Base-by-base conservation (phyloP, 768 basidiomycete species). In the Botryobasidium botryosum region DNA sequence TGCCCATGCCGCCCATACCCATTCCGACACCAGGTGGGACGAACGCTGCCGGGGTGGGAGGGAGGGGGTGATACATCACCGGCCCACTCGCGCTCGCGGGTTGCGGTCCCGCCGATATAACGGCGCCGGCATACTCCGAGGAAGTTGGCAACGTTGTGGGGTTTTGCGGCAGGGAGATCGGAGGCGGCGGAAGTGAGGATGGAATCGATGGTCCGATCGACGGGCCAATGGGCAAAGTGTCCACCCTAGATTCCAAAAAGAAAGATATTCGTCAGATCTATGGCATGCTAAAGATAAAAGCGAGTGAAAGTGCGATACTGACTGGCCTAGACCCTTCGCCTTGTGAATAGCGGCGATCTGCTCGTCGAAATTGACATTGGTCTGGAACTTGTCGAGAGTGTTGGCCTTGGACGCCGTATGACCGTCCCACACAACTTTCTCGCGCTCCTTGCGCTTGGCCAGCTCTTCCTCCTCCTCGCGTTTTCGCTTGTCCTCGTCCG, bases 381-480 rank as follows among this genome's bases (percentile, higher is more conserved):
- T 78, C 40, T 90, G 90, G 67, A 80, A 99, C 57, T 87, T 87
- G 70, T 90, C 84, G 56, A 90, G 68, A 1, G 88, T 94, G 52
- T 75, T 77, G 40, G 80, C 80, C 64, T 91, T 96, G 35, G 87
- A 83, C 35, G 87, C 83, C 2, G 91, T 91, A 61, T 97, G 91
- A 54, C 94, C 94, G 62, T 97, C 94, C 94, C 94, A 99, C 40
- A 96, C 85, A 52, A 86, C 83, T 59, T 84, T 90, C 63, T 97
- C 94, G 59, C 78, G 75, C 59, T 92, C 91, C 58, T 76, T 81
- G 51, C 87, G 69, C 56, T 72, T 73, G 50, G 78, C 74, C 44
- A 74, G 69, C 55, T 88, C 84, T 50, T 81, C 80, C 41, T 87
- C 87, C 51, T 94, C 91, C 54, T 90, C 82, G 38, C 69, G 71